A percentile compares a stretch with the other conserved stretches of the same genome.
Evolutionary conservation across 208 protist species (phyloP).

Genomic region (Leishmania martiniquensis): DNA sequence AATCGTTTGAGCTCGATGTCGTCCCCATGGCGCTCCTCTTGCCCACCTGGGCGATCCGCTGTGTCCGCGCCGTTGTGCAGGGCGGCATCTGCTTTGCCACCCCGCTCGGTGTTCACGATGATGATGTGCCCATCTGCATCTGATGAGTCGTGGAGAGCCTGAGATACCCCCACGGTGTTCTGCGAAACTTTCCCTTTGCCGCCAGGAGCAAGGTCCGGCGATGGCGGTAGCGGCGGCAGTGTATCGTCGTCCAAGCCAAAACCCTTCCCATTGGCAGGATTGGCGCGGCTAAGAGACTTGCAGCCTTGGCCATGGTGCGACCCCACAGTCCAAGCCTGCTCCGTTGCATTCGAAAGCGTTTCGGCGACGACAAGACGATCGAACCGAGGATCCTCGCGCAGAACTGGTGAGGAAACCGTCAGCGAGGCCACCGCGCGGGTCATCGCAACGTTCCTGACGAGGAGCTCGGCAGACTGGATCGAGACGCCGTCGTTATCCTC

Average conservation of each 20-base stretch:
- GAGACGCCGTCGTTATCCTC: slow-evolving; percentile 1
- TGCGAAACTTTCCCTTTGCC: not conserved
- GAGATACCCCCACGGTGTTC: no score
- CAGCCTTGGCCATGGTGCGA: slow-evolving; percentile 3
- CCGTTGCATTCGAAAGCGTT: slow-evolving; percentile 2
- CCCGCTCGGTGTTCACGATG: not conserved
- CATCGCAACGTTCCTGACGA: slow-evolving; percentile 13
- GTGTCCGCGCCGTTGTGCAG: no score
- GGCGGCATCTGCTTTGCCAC: not conserved
- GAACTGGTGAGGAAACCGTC: slow-evolving; percentile 5
- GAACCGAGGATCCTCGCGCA: slow-evolving; percentile 18
- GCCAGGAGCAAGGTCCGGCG: no score
- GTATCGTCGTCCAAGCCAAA: no score
- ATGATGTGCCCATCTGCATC: not conserved
- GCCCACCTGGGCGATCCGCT: no score
- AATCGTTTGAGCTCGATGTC: slow-evolving; percentile 24
- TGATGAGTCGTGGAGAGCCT: not conserved
- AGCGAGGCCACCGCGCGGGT: slow-evolving; percentile 10
- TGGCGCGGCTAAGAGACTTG: not conserved
- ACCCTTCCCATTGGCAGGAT: not conserved
- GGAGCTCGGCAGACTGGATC: slow-evolving; percentile 3
- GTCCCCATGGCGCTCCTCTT: not conserved
- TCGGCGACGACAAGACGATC: slow-evolving; percentile 17
- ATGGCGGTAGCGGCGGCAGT: not conserved
- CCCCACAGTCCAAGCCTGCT: not conserved